Conservation (phyloP, 257 asterid species). For the Solanum verrucosum region DNA sequence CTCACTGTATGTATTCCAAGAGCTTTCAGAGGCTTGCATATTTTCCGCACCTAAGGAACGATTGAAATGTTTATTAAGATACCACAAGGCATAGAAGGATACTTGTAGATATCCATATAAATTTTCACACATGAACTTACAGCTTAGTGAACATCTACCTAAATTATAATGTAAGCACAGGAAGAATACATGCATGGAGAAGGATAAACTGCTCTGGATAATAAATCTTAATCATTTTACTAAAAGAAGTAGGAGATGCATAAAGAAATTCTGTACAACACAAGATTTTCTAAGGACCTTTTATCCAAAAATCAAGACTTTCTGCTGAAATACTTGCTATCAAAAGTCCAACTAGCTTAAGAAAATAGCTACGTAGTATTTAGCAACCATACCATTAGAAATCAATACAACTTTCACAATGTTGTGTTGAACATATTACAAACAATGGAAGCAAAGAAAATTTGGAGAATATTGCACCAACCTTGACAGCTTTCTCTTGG, state of each 20-base stretch:
- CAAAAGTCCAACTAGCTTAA: not conserved
- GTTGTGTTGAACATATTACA: not conserved
- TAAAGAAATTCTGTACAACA: not conserved
- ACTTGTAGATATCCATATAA: not conserved
- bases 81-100: not conserved
- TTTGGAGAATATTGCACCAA: conserved; percentile 10
- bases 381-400: not conserved
- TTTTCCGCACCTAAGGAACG: conserved; percentile 42
- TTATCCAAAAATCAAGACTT: not conserved
- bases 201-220: not conserved
- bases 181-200: not conserved
- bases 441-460: not conserved
- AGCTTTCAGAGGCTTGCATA: conserved; percentile 58
- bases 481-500: conserved; percentile 73
- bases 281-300: not conserved
- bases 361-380: not conserved
- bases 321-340: not conserved
- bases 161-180: not conserved
- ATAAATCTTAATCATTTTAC: not conserved
- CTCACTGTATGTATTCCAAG: conserved; percentile 60
- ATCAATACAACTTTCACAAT: not conserved
- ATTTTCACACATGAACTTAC: not conserved
- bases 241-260: not conserved
- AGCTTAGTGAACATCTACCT: not conserved
- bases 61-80: not conserved